Conservation (phyloP, 768 basidiomycete genomes). For the Boletus insuetus region DNA sequence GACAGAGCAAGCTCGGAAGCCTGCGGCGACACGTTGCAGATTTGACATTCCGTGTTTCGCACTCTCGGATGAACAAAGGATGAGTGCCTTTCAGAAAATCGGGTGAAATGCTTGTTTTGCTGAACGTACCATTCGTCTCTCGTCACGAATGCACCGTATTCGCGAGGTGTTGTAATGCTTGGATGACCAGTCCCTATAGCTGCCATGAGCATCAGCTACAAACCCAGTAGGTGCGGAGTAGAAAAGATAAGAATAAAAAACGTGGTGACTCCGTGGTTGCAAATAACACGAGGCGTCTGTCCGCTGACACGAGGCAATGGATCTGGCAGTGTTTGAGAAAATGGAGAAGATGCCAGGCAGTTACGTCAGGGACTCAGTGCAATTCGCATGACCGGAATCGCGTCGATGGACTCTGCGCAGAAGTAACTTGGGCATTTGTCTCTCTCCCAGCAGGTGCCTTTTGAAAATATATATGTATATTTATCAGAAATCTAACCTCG, state of each 20-base stretch:
- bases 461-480: neutral
- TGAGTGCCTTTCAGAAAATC: neutral
- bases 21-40: conserved; percentile 25
- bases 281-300: neutral
- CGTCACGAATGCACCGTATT: neutral
- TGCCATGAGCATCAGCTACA: neutral
- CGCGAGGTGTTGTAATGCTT: neutral
- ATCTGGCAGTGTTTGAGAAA: neutral
- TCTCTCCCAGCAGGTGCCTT: neutral
- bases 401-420: neutral
- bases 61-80: conserved; percentile 3
- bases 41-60: conserved; percentile 3
- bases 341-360: neutral
- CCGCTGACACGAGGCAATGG: conserved; percentile 12
- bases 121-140: neutral
- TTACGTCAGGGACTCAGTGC: neutral
- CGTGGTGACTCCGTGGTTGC: neutral
- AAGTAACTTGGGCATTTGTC: neutral
- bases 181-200: neutral
- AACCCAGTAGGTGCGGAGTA: neutral
- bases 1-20: conserved; percentile 26
- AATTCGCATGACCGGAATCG: neutral
- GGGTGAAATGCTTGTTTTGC: neutral
- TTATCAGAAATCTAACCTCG: neutral
- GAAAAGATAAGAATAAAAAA: neutral